These are phyloP conservation scores for Turritis glabra DNA, from an alignment of 345 rosid species.

Conservation along the genomic window DNA sequence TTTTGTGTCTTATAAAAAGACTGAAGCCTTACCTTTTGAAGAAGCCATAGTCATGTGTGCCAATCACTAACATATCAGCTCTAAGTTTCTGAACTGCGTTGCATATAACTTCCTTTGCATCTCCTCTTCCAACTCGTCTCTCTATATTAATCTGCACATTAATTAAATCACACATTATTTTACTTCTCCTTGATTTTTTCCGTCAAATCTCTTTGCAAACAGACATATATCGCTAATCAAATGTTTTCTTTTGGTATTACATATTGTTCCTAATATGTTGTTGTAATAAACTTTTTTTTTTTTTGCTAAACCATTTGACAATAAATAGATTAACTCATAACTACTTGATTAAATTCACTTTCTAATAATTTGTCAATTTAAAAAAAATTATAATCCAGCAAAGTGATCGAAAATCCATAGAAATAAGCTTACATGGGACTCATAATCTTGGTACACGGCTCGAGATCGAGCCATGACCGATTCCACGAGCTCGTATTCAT, in stretches of 20 bases:
- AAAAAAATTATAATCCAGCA: not conserved
- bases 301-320: too few relatives aligned
- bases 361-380: not conserved
- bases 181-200: too few relatives aligned
- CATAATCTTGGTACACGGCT: conserved; percentile 50
- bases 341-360: not conserved
- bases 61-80: conserved; percentile 86
- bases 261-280: not conserved
- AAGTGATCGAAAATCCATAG: not conserved
- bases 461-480: conserved; percentile 82
- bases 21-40: conserved; percentile 58
- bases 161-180: not conserved
- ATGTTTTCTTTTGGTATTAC: too few relatives aligned
- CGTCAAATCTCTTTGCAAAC: too few relatives aligned
- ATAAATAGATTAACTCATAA: too few relatives aligned
- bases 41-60: conserved; percentile 96
- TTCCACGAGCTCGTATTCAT: conserved; percentile 51
- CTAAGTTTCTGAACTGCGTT: conserved; percentile 58
- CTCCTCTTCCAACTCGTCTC: conserved; percentile 70
- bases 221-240: not conserved
- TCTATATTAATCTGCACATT: conserved; percentile 53
- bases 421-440: conserved; percentile 6
- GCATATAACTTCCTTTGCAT: conserved; percentile 85
- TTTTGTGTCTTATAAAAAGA: not conserved
- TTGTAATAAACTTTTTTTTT: too few relatives aligned